Conservation (phyloP, 345 rosid genomes). For the Excoecaria agallocha region DNA sequence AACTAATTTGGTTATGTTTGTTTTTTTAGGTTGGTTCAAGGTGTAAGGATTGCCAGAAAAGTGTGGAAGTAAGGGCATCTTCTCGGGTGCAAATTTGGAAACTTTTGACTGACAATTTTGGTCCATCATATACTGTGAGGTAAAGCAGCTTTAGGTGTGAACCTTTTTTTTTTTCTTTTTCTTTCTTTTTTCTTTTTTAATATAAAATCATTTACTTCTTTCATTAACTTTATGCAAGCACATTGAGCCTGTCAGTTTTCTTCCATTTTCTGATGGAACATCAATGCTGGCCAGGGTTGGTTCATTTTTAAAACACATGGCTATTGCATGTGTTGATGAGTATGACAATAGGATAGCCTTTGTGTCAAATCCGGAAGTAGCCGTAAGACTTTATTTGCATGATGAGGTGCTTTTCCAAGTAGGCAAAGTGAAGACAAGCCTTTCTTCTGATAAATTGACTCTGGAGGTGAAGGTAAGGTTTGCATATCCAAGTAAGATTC, state of each 20-base stretch:
- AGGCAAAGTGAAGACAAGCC: constrained; percentile 30
- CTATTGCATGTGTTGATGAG: constrained; percentile 49
- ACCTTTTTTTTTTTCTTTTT: no score
- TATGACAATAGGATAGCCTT: constrained; percentile 44
- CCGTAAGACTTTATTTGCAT: constrained; percentile 29
- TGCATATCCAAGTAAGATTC: neutral
- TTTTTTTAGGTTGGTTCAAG: constrained; percentile 36
- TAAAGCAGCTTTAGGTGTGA: constrained; percentile 13
- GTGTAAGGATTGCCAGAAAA: constrained; percentile 38
- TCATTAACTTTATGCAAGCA: neutral
- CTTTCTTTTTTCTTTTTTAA: no score
- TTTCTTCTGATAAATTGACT: constrained; percentile 33
- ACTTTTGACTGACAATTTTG: constrained; percentile 26
- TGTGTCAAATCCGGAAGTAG: constrained; percentile 34
- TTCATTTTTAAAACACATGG: constrained; percentile 36
- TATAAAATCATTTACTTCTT: neutral
- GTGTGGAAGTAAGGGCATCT: constrained; percentile 42
- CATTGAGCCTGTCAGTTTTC: neutral
- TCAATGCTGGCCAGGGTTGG: constrained; percentile 49
- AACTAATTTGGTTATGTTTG: constrained; percentile 12
- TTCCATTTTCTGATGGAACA: neutral
- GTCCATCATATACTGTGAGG: constrained; percentile 25
- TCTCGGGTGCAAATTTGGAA: constrained; percentile 44
- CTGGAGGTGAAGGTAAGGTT: constrained; percentile 47
- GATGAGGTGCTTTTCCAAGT: constrained; percentile 20